Evolutionary conservation across 1,139 yeast genomes (phyloP).

Genomic region (Nakaseomyces nivariensis): DNA sequence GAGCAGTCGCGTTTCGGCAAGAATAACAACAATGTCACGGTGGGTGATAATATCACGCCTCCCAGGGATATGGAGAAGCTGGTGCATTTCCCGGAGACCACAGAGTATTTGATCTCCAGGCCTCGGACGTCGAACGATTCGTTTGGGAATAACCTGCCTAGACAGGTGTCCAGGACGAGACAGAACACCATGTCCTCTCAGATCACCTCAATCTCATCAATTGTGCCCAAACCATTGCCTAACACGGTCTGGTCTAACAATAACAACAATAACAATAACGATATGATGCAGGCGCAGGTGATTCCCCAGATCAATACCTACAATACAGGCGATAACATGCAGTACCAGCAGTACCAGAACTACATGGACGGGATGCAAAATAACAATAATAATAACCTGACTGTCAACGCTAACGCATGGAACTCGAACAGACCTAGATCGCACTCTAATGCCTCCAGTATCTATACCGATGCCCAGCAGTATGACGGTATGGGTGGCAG

Average conservation of each 20-base stretch:
- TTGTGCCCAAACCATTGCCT: conserved; percentile 17
- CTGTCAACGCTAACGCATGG: conserved; percentile 6
- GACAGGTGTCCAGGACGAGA: conserved; percentile 25
- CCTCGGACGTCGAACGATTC: conserved; percentile 27
- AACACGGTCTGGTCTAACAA: conserved; percentile 23
- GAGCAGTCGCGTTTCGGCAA: background rate
- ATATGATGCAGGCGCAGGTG: conserved; percentile 9
- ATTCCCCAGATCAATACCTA: conserved; percentile 1
- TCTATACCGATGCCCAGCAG: conserved; percentile 21
- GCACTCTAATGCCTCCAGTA: conserved; percentile 25
- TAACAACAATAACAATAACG: conserved; percentile 4
- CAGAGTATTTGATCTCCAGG: conserved; percentile 13
- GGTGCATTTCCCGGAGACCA: conserved; percentile 23
- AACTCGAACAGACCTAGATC: conserved; percentile 21
- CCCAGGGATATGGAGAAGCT: conserved; percentile 21
- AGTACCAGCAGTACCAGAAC: conserved; percentile 10
- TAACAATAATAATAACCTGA: conserved; percentile 2
- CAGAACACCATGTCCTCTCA: conserved; percentile 29
- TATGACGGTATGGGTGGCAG: conserved; percentile 21
- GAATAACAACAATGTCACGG: background rate
- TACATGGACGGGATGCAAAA: background rate
- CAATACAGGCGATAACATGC: background rate
- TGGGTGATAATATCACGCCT: conserved; percentile 15
- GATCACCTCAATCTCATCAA: conserved; percentile 26
- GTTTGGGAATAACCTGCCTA: conserved; percentile 13